Conservation (phyloP, 2,329 filamentous ascomycete genomes). For the Alternaria angustiovoidea region DNA sequence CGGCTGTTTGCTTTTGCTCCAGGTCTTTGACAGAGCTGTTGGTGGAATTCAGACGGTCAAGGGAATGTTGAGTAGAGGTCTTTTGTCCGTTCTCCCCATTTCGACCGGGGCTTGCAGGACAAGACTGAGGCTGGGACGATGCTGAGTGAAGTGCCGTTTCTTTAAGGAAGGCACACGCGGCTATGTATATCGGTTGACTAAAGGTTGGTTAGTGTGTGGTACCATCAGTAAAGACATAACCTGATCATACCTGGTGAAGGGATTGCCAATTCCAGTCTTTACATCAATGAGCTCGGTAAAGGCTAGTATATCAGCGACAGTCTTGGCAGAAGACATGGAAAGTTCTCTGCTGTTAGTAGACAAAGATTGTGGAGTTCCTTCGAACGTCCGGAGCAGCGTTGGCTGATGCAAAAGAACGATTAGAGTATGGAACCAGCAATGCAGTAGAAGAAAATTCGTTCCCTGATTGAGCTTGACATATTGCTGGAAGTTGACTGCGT, state of each 20-base stretch:
- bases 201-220: slow-evolving; percentile 14
- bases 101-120: slow-evolving; percentile 54
- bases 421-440: slow-evolving; percentile 88
- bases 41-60: slow-evolving; percentile 13
- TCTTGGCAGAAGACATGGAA: slow-evolving; percentile 90
- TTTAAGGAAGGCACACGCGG: slow-evolving; percentile 86
- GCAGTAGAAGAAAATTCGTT: slow-evolving; percentile 84
- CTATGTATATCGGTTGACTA: slow-evolving; percentile 90
- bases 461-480: slow-evolving; percentile 83
- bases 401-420: slow-evolving; percentile 88
- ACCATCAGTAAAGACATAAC: background rate
- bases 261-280: slow-evolving; percentile 86
- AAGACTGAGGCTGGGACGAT: slow-evolving; percentile 69
- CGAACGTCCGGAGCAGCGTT: slow-evolving; percentile 80
- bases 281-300: slow-evolving; percentile 87
- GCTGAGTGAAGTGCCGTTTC: slow-evolving; percentile 76
- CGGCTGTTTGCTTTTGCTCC: slow-evolving; percentile 55
- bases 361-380: slow-evolving; percentile 72
- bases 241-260: slow-evolving; percentile 68
- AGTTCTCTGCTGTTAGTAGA: slow-evolving; percentile 81
- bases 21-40: slow-evolving; percentile 29
- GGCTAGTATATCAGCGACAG: slow-evolving; percentile 85
- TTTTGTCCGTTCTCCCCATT: slow-evolving; percentile 12
- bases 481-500: slow-evolving; percentile 83
- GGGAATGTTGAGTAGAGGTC: background rate